Conservation (phyloP, 352 stramenopile species). For the Phytophthora pini region DNA sequence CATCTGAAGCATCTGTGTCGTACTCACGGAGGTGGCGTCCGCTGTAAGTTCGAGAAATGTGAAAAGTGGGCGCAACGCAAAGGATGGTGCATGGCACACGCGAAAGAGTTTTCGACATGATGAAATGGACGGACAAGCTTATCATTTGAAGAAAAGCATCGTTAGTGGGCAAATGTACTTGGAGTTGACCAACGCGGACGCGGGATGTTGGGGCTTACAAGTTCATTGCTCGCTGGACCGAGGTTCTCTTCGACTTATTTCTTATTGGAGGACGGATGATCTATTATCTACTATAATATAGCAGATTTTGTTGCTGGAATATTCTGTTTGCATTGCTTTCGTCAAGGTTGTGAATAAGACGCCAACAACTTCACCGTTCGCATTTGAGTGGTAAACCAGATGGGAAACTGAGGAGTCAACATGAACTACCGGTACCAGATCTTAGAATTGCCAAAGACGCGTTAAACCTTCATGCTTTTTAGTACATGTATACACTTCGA, state of each 20-base stretch:
- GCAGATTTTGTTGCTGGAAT: not conserved
- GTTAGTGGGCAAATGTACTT: not conserved
- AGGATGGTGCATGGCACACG: constrained; percentile 90
- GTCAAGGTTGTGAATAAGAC: too few species aligned
- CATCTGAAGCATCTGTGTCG: constrained; percentile 87
- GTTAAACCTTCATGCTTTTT: too few species aligned
- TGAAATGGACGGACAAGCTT: constrained; percentile 12
- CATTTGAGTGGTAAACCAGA: too few species aligned
- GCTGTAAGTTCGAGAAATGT: constrained; percentile 83
- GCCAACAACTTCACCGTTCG: too few species aligned
- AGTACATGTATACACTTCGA: too few species aligned
- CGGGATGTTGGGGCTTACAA: not conserved
- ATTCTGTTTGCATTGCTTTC: too few species aligned
- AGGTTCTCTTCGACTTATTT: constrained; percentile 32
- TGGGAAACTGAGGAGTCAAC: too few species aligned
- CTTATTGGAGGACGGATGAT: constrained; percentile 36
- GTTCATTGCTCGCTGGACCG: not conserved
- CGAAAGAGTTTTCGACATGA: constrained; percentile 75
- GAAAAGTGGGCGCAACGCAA: constrained; percentile 89
- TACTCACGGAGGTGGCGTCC: constrained; percentile 86
- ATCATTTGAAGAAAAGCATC: constrained; percentile 10
- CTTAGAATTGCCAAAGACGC: too few species aligned
- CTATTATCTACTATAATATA: constrained; percentile 27
- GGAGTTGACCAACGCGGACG: not conserved
- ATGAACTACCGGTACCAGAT: too few species aligned